Evolutionary conservation across 208 protist genomes (phyloP).

Genomic region (Wallacemonas rigidus): DNA sequence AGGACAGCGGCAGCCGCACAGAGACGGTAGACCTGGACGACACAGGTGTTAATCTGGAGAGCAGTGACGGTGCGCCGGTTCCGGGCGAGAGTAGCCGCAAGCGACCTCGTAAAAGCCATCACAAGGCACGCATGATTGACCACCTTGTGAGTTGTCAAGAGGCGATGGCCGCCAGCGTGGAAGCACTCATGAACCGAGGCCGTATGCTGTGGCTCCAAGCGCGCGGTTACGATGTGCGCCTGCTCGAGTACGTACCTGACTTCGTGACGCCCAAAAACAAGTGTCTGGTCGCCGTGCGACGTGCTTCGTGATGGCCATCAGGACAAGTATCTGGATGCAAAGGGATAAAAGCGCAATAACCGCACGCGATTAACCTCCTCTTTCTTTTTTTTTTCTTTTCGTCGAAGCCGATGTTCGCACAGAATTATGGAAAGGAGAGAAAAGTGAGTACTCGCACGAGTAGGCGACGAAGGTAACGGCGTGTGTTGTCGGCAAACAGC

Average conservation of each 20-base stretch:
- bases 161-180: conserved; percentile 45
- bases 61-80: neutral
- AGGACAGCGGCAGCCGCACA: neutral
- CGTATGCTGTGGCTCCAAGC: conserved; percentile 60
- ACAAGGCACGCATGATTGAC: conserved; percentile 23
- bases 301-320: neutral
- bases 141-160: conserved; percentile 51
- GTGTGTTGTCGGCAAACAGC: too few species aligned
- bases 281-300: conserved; percentile 58
- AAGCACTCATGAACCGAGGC: conserved; percentile 67
- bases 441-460: too few species aligned
- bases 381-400: too few species aligned
- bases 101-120: conserved; percentile 4
- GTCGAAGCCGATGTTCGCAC: too few species aligned
- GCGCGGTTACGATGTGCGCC: conserved; percentile 44
- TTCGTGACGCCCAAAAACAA: conserved; percentile 84
- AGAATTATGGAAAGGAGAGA: too few species aligned
- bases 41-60: neutral
- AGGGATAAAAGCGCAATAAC: too few species aligned
- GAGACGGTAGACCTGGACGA: too few species aligned
- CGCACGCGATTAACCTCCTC: too few species aligned
- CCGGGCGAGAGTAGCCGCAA: conserved; percentile 6
- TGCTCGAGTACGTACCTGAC: conserved; percentile 67
- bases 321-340: too few species aligned
- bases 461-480: too few species aligned